Percentiles rank a stretch among this genome's conserved stretches.
Evolutionary conservation across 2,329 filamentous ascomycete species (phyloP).

Genomic region (Alternaria angustiovoidea): DNA sequence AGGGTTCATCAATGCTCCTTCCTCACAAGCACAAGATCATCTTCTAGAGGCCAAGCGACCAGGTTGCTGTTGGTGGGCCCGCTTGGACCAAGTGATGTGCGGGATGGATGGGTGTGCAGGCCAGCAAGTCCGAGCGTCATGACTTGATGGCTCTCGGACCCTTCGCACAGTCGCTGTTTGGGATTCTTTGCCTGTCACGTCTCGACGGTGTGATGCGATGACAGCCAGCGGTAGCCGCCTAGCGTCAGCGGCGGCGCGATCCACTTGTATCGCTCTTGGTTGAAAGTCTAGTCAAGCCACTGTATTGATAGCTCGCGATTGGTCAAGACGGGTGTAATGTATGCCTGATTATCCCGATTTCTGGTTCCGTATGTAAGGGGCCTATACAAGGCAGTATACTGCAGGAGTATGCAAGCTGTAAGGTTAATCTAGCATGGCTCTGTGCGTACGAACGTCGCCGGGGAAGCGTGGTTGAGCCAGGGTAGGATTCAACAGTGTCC

Average conservation of each 20-base stretch:
- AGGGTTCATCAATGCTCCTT: constrained; percentile 36
- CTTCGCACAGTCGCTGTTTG: constrained; percentile 27
- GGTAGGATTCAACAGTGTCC: constrained; percentile 27
- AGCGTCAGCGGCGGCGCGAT: constrained; percentile 34
- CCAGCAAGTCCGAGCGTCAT: constrained; percentile 31
- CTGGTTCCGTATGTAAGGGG: constrained; percentile 25
- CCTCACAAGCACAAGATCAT: constrained; percentile 28
- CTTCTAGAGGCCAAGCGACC: constrained; percentile 23
- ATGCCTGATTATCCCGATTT: constrained; percentile 12
- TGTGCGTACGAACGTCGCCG: constrained; percentile 43
- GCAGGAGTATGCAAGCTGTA: constrained; percentile 26
- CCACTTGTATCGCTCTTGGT: constrained; percentile 21
- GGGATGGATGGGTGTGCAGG: constrained; percentile 50
- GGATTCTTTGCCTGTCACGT: constrained; percentile 29
- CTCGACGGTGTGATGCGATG: constrained; percentile 28
- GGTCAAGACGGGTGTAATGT: constrained; percentile 11
- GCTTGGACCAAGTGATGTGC: constrained; percentile 52
- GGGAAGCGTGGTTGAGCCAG: constrained; percentile 33
- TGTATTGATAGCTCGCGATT: constrained; percentile 1
- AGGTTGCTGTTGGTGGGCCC: constrained; percentile 40
- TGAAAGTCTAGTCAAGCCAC: constrained; percentile 17
- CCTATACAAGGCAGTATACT: constrained; percentile 22
- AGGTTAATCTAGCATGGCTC: constrained; percentile 39
- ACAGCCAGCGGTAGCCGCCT: constrained; percentile 38
- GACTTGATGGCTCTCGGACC: constrained; percentile 27